A percentile compares a stretch with the other conserved stretches of the same genome.
Evolutionary conservation across 371 early-diverging fungal species (phyloP).

Genomic region (Mortierella sp.): DNA sequence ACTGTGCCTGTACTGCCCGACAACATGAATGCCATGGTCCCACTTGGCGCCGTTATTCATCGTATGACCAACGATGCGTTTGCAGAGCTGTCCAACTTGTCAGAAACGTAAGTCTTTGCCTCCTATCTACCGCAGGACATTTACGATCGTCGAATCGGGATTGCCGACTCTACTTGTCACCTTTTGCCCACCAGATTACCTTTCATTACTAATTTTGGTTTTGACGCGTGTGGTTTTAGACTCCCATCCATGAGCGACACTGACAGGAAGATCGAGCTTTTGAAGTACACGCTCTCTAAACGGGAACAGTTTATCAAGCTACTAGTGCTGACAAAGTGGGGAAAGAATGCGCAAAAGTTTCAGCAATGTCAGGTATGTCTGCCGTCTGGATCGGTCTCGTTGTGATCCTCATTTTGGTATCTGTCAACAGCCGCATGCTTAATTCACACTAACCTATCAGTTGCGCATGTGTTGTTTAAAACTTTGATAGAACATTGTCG

Average conservation of each 20-base stretch:
- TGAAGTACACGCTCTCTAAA: conserved; percentile 70
- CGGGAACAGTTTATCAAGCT: conserved; percentile 75
- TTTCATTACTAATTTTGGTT: background rate
- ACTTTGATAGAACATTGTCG: conserved; percentile 72
- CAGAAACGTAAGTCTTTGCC: conserved; percentile 67
- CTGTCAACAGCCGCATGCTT: background rate
- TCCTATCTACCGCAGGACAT: background rate
- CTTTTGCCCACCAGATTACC: background rate
- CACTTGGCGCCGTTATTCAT: conserved; percentile 67
- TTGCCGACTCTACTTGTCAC: background rate
- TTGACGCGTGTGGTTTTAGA: conserved; percentile 44
- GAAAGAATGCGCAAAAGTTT: conserved; percentile 76
- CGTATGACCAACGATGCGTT: conserved; percentile 69
- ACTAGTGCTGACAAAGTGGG: conserved; percentile 80
- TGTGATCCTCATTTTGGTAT: background rate
- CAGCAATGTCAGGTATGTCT: conserved; percentile 78
- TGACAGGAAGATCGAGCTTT: conserved; percentile 69
- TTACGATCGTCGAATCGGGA: background rate
- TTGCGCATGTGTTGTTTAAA: background rate
- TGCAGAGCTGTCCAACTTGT: conserved; percentile 69
- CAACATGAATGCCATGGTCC: conserved; percentile 65
- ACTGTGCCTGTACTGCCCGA: conserved; percentile 34
- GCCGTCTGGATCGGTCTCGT: background rate
- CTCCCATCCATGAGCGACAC: conserved; percentile 71
- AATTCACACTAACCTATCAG: background rate